phyloP scores from a whole-genome alignment of 352 stramenopile species.

The Phytophthora aleatoria region DNA sequence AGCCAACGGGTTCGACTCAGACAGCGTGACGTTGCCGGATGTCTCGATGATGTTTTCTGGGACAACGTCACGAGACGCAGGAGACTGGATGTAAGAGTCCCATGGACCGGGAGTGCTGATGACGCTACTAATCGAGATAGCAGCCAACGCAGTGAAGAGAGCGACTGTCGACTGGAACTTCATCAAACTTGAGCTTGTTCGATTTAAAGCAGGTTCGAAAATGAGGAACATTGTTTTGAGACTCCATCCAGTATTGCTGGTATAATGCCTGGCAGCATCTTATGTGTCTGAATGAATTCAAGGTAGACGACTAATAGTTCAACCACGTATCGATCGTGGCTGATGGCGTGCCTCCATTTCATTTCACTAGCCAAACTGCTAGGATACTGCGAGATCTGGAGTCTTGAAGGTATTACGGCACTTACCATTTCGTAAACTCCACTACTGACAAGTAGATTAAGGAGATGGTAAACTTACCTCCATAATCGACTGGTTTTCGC shows the following conservation, averaged over 20 bases:
- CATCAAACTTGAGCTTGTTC: constrained; percentile 7
- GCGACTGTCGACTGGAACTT: neutral
- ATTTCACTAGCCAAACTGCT: neutral
- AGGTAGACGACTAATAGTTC: constrained; percentile 1
- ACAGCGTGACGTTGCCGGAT: constrained; percentile 4
- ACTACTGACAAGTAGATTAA: constrained; percentile 4
- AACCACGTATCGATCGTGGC: constrained; percentile 5
- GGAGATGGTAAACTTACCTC: neutral
- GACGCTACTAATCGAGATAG: neutral
- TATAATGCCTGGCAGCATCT: too few relatives aligned
- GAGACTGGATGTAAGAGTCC: constrained; percentile 28
- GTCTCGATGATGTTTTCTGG: constrained; percentile 10
- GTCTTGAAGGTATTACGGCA: constrained; percentile 7
- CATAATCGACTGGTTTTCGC: neutral
- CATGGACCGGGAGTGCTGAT: constrained; percentile 6
- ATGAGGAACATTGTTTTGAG: neutral
- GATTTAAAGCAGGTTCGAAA: neutral
- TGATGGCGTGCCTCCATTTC: constrained; percentile 2
- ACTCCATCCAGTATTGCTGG: too few relatives aligned
- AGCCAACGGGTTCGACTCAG: constrained; percentile 1
- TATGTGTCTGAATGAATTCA: too few relatives aligned
- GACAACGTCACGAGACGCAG: constrained; percentile 17
- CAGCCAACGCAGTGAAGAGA: neutral
- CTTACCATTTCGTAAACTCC: constrained; percentile 3
- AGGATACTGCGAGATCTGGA: neutral